Evolutionary conservation across 768 basidiomycete species (phyloP).

Genomic region (Agrocybe pediades): DNA sequence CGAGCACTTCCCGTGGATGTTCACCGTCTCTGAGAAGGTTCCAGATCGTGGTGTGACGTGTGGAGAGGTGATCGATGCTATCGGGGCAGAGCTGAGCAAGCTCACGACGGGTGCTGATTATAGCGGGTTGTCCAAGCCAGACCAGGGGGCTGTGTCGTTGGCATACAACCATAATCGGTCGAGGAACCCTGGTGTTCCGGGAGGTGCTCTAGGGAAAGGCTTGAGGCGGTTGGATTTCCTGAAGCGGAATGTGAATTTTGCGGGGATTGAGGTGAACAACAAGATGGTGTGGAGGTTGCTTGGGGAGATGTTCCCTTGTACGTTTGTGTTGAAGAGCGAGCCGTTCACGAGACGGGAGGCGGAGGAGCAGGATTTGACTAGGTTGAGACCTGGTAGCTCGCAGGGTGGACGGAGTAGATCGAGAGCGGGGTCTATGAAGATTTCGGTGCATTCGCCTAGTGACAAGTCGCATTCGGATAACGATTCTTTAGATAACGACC

Average conservation of each 20-base stretch:
- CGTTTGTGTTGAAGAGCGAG: neutral
- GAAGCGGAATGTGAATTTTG: neutral
- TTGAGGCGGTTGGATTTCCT: neutral
- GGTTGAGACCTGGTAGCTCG: neutral
- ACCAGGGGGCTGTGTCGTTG: neutral
- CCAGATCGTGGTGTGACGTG: slow-evolving; percentile 68
- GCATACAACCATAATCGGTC: neutral
- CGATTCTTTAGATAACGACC: neutral
- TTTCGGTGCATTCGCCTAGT: neutral
- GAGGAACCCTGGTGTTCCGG: neutral
- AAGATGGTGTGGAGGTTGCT: neutral
- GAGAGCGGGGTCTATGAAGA: neutral
- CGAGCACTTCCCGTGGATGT: slow-evolving; percentile 71
- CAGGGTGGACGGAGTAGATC: neutral
- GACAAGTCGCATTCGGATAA: too few species aligned
- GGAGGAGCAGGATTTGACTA: neutral
- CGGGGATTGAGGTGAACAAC: neutral
- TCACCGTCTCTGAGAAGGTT: slow-evolving; percentile 60
- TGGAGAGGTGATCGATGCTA: slow-evolving; percentile 60
- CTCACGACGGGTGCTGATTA: neutral
- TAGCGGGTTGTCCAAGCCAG: neutral
- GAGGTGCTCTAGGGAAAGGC: neutral
- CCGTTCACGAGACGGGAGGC: neutral
- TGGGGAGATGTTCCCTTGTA: neutral
- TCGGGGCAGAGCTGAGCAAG: slow-evolving; percentile 31